Evolutionary conservation across 768 basidiomycete species (phyloP).

Genomic region (Kwoniella sp.): DNA sequence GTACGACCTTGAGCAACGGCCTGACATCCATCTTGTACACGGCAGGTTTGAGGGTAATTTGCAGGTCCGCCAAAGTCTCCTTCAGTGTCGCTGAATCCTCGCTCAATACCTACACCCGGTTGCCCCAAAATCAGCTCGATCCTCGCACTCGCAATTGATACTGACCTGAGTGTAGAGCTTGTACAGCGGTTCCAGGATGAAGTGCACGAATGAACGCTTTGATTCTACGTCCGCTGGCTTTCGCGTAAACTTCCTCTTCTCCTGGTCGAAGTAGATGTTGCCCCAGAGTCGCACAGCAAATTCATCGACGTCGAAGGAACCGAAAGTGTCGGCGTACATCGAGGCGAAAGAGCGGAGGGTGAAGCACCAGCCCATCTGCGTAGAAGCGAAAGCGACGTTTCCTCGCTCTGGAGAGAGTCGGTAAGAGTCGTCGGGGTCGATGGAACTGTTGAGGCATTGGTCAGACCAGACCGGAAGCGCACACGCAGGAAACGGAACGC

Average conservation of each 20-base stretch:
- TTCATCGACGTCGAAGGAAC: constrained; percentile 74
- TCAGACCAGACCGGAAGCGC: not conserved
- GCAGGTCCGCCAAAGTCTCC: constrained; percentile 72
- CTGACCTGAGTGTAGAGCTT: constrained; percentile 79
- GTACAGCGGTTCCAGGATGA: constrained; percentile 93
- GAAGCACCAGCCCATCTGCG: constrained; percentile 98
- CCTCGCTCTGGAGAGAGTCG: constrained; percentile 91
- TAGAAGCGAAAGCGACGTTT: constrained; percentile 95
- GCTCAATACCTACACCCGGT: constrained; percentile 71
- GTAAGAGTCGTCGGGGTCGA: constrained; percentile 83
- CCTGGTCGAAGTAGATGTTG: constrained; percentile 88
- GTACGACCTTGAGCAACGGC: constrained; percentile 86
- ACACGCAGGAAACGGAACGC: not conserved
- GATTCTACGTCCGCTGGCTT: constrained; percentile 78
- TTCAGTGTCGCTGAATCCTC: constrained; percentile 88
- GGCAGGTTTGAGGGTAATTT: constrained; percentile 83
- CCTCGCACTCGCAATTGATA: constrained; percentile 1
- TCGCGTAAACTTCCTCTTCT: constrained; percentile 83
- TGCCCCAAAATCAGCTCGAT: constrained; percentile 1
- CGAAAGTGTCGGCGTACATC: constrained; percentile 90
- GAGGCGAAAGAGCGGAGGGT: constrained; percentile 90
- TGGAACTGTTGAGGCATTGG: constrained; percentile 57
- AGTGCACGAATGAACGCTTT: constrained; percentile 86
- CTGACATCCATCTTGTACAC: constrained; percentile 99
- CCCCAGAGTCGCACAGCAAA: constrained; percentile 96